These are phyloP conservation scores for Rhododendron williamsianum DNA, from an alignment of 148 eudicot species.

Conservation along the genomic window DNA sequence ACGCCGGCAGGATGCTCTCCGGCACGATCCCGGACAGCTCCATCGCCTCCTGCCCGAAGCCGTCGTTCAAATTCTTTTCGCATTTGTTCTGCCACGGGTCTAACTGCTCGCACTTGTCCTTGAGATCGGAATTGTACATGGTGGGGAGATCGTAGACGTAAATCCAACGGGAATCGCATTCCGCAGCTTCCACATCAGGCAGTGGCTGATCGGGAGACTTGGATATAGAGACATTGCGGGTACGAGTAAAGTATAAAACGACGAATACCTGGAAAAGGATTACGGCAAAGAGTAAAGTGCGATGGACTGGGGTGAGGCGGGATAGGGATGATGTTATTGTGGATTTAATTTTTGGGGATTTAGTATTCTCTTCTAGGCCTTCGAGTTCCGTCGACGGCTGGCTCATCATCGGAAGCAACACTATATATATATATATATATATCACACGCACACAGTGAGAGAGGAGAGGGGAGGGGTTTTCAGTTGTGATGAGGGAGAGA, in stretches of 20 bases:
- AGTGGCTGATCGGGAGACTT: neutral
- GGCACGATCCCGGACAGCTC: slow-evolving; percentile 36
- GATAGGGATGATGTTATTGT: neutral
- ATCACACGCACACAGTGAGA: neutral
- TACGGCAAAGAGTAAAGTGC: neutral
- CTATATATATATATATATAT: neutral
- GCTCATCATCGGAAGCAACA: neutral
- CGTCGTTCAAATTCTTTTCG: slow-evolving; percentile 46
- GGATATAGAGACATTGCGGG: neutral
- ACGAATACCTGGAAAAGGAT: neutral
- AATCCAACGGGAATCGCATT: slow-evolving; percentile 15
- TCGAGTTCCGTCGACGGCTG: neutral
- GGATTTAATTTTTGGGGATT: neutral
- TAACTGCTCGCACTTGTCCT: slow-evolving; percentile 43
- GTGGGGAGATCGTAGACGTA: slow-evolving; percentile 65
- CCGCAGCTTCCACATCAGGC: neutral
- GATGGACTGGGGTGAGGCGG: neutral
- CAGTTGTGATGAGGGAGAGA: neutral
- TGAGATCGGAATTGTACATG: slow-evolving; percentile 41
- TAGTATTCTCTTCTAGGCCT: neutral
- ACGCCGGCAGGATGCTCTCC: slow-evolving; percentile 19
- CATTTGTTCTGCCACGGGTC: slow-evolving; percentile 60
- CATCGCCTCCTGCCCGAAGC: slow-evolving; percentile 44
- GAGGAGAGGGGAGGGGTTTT: neutral
- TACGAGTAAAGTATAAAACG: neutral